Conservation (phyloP, 2,329 filamentous ascomycete genomes). For the Cladosporium sphaerospermum region DNA sequence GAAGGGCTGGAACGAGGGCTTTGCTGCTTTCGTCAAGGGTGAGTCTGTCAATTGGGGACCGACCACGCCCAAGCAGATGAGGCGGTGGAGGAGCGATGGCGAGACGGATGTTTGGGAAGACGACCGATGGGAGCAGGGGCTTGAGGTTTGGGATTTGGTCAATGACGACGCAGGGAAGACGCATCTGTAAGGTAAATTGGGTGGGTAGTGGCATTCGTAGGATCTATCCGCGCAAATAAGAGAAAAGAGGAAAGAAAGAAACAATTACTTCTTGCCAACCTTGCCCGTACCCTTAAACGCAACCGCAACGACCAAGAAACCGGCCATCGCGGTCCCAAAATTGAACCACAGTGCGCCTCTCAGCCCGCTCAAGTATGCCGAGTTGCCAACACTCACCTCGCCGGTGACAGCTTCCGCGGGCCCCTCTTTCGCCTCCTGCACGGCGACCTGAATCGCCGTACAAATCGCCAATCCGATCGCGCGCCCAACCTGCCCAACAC, state of each 20-base stretch:
- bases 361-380: slow-evolving; percentile 33
- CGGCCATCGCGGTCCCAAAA: slow-evolving; percentile 31
- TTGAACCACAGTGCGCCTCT: slow-evolving; percentile 37
- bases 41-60: slow-evolving; percentile 37
- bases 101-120: slow-evolving; percentile 43
- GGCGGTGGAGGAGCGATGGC: slow-evolving; percentile 42
- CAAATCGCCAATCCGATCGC: slow-evolving; percentile 60
- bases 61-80: slow-evolving; percentile 32
- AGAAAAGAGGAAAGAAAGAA: background rate
- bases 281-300: slow-evolving; percentile 28
- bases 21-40: slow-evolving; percentile 37
- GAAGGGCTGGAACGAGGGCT: slow-evolving; percentile 32
- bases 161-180: slow-evolving; percentile 17
- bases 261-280: slow-evolving; percentile 19
- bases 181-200: background rate
- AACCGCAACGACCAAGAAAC: slow-evolving; percentile 29
- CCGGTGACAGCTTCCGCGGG: slow-evolving; percentile 27
- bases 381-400: slow-evolving; percentile 20
- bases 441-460: slow-evolving; percentile 58
- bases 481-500: slow-evolving; percentile 58
- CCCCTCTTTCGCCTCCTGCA: slow-evolving; percentile 32
- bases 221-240: too few relatives aligned
- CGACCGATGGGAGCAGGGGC: slow-evolving; percentile 40
- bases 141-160: slow-evolving; percentile 43
- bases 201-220: background rate